A percentile compares a stretch with the other conserved stretches of the same genome.
Conservation (phyloP, 345 rosid species). For the Dipteronia sinensis region DNA sequence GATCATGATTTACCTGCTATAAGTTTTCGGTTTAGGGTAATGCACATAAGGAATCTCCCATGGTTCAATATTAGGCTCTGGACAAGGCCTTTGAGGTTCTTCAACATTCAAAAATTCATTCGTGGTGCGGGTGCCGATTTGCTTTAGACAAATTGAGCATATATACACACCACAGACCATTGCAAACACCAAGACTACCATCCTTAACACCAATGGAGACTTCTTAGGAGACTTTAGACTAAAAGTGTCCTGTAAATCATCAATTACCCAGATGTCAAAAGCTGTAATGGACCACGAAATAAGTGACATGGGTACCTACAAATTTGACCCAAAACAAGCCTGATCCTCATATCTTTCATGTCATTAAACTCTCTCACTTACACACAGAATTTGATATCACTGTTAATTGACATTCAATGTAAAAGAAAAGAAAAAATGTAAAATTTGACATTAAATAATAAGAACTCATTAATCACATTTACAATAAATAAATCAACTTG, state of each 20-base stretch:
- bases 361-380: conserved; percentile 15
- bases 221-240: conserved; percentile 75
- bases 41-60: conserved; percentile 95
- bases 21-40: conserved; percentile 79
- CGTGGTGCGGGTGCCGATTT: conserved; percentile 55
- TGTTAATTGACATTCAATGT: background rate
- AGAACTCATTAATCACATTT: conserved; percentile 8
- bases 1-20: conserved; percentile 56
- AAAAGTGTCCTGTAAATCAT: conserved; percentile 63
- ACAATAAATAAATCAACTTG: conserved; percentile 8
- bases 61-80: conserved; percentile 73
- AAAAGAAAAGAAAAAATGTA: background rate
- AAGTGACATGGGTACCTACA: background rate
- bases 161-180: conserved; percentile 86
- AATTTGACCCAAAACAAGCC: background rate
- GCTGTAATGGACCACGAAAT: background rate
- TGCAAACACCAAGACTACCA: conserved; percentile 76
- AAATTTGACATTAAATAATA: background rate
- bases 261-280: conserved; percentile 21
- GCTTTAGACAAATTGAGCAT: conserved; percentile 80
- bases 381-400: background rate
- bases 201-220: conserved; percentile 77
- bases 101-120: conserved; percentile 51
- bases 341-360: background rate
- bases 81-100: conserved; percentile 66